Evolutionary conservation across 1,284 basidiomycete species (phyloP).

Genomic region (Melampsora americana): DNA sequence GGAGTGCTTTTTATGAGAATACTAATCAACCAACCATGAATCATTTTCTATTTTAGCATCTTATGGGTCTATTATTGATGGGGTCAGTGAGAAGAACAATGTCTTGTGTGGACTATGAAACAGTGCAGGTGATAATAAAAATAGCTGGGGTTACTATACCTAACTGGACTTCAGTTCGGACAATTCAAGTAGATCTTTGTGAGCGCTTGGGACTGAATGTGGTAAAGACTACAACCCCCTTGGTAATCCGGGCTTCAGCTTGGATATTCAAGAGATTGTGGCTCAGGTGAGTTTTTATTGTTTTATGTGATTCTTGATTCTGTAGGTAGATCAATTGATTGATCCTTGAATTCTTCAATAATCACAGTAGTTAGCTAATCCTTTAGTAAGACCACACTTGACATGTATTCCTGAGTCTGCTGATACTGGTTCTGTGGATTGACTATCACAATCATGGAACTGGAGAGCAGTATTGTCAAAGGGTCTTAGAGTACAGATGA

Average conservation of each 20-base stretch:
- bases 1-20: not conserved
- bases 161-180: not conserved
- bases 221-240: too few relatives aligned
- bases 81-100: not conserved
- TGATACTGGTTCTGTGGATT: not conserved
- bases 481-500: not conserved
- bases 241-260: too few relatives aligned
- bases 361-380: not conserved
- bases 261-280: too few relatives aligned
- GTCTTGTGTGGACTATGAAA: not conserved
- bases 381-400: not conserved
- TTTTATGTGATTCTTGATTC: too few relatives aligned
- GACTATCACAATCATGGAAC: not conserved
- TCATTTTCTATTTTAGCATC: not conserved
- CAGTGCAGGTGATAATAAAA: not conserved
- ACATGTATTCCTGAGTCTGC: not conserved
- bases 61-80: not conserved
- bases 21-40: not conserved
- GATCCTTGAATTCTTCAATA: too few relatives aligned
- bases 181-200: not conserved
- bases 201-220: not conserved
- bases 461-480: not conserved
- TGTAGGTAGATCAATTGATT: not conserved
- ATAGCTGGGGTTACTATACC: conserved; percentile 4
- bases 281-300: not conserved